A percentile compares a stretch with the other conserved stretches of the same genome.
Conservation (phyloP, 768 basidiomycete species). For the Hirschioporus abietinus region DNA sequence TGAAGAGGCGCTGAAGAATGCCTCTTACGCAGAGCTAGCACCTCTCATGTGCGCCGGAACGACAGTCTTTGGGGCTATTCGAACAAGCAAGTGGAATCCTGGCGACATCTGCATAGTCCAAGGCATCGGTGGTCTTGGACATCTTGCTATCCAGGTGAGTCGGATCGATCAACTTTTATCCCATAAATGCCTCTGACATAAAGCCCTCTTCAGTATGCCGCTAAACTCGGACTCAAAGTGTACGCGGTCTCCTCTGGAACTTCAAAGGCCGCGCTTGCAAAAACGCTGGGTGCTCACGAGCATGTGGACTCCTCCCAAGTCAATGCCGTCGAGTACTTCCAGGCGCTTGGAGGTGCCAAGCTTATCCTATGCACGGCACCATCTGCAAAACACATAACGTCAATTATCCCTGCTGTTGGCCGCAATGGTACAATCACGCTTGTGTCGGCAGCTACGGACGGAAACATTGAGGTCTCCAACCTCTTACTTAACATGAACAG, state of each 20-base stretch:
- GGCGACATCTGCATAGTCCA: constrained; percentile 34
- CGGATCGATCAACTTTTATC: background rate
- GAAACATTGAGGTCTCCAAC: constrained; percentile 10
- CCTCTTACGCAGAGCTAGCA: constrained; percentile 23
- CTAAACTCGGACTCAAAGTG: constrained; percentile 31
- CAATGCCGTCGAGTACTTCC: constrained; percentile 25
- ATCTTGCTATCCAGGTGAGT: constrained; percentile 23
- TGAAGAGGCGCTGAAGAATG: constrained; percentile 14
- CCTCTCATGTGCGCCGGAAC: constrained; percentile 32
- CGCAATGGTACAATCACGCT: constrained; percentile 18
- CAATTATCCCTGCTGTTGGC: constrained; percentile 17
- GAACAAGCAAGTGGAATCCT: constrained; percentile 23
- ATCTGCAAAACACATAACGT: constrained; percentile 13
- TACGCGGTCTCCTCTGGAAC: constrained; percentile 29
- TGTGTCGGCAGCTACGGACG: constrained; percentile 11
- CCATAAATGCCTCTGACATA: background rate
- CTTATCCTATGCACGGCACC: constrained; percentile 32
- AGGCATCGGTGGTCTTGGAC: constrained; percentile 30
- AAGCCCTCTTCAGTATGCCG: constrained; percentile 19
- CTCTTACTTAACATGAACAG: constrained; percentile 11
- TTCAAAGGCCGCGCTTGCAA: constrained; percentile 28
- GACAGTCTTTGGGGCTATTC: constrained; percentile 32
- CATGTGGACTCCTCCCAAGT: constrained; percentile 29
- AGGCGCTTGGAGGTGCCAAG: constrained; percentile 34
- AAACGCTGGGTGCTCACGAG: constrained; percentile 31